Conservation (phyloP, 768 basidiomycete genomes). For the Naganishia vishniacii region DNA sequence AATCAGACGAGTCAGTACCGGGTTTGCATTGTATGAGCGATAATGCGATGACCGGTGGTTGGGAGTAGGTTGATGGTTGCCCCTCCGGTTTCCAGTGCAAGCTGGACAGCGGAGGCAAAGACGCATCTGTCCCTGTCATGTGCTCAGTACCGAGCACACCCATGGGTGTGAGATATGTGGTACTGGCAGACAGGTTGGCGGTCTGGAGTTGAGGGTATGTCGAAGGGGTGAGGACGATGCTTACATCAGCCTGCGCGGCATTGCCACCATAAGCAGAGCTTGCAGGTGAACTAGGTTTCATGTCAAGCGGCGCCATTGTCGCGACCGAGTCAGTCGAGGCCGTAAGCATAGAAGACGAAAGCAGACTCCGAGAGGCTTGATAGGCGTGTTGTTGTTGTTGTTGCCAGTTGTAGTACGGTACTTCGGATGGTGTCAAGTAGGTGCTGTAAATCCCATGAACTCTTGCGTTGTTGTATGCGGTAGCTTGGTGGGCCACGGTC, state of each 20-base stretch:
- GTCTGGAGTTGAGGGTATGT: not conserved
- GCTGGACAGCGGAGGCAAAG: slow-evolving; percentile 4
- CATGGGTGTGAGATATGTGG: not conserved
- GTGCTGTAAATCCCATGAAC: not conserved
- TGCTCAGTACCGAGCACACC: not conserved
- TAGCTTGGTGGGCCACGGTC: no score
- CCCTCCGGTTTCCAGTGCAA: not conserved
- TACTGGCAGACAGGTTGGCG: not conserved
- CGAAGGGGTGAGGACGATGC: not conserved
- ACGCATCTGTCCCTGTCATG: not conserved
- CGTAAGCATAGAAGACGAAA: not conserved
- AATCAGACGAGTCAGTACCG: slow-evolving; percentile 11
- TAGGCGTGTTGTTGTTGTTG: not conserved
- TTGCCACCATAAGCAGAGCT: not conserved
- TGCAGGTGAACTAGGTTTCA: not conserved
- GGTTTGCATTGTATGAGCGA: not conserved
- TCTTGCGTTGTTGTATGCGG: no score
- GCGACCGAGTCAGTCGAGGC: not conserved
- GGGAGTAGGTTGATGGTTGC: not conserved
- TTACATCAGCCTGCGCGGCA: not conserved
- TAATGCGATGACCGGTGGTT: not conserved
- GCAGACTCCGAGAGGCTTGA: not conserved
- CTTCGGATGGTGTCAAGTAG: not conserved
- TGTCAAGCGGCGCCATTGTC: not conserved
- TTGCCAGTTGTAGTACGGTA: not conserved